phyloP scores from a whole-genome alignment of 805 yeast species.

The Yamadazyma kitorensis region DNA sequence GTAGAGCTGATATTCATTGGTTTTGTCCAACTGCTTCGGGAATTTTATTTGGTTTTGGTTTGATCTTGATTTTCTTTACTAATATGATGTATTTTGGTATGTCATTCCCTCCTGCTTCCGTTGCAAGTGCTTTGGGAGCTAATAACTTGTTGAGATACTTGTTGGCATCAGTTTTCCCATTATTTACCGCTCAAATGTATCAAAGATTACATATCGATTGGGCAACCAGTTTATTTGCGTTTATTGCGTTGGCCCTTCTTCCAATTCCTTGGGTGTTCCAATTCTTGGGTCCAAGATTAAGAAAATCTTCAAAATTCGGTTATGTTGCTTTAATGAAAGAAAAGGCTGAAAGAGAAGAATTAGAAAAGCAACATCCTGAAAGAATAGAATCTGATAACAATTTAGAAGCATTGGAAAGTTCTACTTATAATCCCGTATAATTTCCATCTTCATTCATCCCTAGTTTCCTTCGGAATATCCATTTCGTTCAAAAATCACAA shows the following conservation, averaged over 20 bases:
- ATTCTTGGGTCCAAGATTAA: slow-evolving; percentile 54
- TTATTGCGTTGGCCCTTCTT: slow-evolving; percentile 64
- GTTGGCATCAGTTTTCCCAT: slow-evolving; percentile 76
- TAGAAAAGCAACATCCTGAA: too few species aligned
- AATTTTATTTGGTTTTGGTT: slow-evolving; percentile 72
- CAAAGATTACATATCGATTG: slow-evolving; percentile 66
- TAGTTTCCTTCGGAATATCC: too few species aligned
- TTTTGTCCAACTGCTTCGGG: slow-evolving; percentile 76
- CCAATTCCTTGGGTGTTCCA: slow-evolving; percentile 75
- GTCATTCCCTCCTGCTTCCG: slow-evolving; percentile 69
- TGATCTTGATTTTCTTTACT: slow-evolving; percentile 68
- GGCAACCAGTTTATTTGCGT: slow-evolving; percentile 71
- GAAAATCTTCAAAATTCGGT: slow-evolving; percentile 58
- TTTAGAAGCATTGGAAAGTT: too few species aligned
- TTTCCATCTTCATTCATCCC: too few species aligned
- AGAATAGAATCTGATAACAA: too few species aligned
- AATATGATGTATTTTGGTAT: slow-evolving; percentile 66
- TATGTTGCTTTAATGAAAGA: slow-evolving; percentile 43
- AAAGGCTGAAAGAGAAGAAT: background rate
- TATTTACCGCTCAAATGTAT: slow-evolving; percentile 85
- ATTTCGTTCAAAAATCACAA: too few species aligned
- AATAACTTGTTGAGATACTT: slow-evolving; percentile 76
- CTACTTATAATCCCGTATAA: too few species aligned
- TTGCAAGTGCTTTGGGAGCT: slow-evolving; percentile 89
- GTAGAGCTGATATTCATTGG: slow-evolving; percentile 63